Evolutionary conservation across 306 rosid species (phyloP).

Genomic region (Crotalaria pallida): DNA sequence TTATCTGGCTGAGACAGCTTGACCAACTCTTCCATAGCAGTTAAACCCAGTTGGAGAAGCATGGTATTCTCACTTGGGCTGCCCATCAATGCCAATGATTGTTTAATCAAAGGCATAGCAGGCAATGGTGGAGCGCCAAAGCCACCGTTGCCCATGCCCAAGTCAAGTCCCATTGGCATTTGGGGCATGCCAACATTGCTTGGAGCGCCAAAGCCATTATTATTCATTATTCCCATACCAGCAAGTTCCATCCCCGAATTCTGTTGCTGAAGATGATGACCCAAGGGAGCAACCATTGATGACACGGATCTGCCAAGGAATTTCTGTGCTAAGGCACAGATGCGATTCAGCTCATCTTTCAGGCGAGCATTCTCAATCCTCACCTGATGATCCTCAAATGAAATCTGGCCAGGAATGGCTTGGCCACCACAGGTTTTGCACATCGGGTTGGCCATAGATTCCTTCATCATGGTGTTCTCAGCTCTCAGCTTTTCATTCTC

Average conservation of each 20-base stretch:
- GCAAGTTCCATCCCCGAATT: slow-evolving; percentile 56
- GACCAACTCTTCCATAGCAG: slow-evolving; percentile 78
- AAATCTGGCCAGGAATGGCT: slow-evolving; percentile 70
- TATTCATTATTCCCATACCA: slow-evolving; percentile 63
- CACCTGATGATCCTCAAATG: slow-evolving; percentile 73
- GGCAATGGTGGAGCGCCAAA: slow-evolving; percentile 26
- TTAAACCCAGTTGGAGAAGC: slow-evolving; percentile 48
- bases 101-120: slow-evolving; percentile 29
- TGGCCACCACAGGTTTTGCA: slow-evolving; percentile 82
- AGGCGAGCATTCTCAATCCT: slow-evolving; percentile 76
- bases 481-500: slow-evolving; percentile 85
- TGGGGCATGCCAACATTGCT: slow-evolving; percentile 27
- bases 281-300: slow-evolving; percentile 29
- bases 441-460: slow-evolving; percentile 59
- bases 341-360: slow-evolving; percentile 61
- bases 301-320: slow-evolving; percentile 66
- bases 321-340: slow-evolving; percentile 48
- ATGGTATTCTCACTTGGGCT: slow-evolving; percentile 43
- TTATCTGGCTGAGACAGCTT: slow-evolving; percentile 55
- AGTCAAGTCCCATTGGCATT: slow-evolving; percentile 51
- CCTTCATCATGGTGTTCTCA: slow-evolving; percentile 68
- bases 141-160: slow-evolving; percentile 48
- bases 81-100: slow-evolving; percentile 36
- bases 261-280: slow-evolving; percentile 30
- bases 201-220: slow-evolving; percentile 46